A percentile compares a stretch with the other conserved stretches of the same genome.
phyloP scores from a whole-genome alignment of 108 stramenopile species.

The Craspedostauros australis region DNA sequence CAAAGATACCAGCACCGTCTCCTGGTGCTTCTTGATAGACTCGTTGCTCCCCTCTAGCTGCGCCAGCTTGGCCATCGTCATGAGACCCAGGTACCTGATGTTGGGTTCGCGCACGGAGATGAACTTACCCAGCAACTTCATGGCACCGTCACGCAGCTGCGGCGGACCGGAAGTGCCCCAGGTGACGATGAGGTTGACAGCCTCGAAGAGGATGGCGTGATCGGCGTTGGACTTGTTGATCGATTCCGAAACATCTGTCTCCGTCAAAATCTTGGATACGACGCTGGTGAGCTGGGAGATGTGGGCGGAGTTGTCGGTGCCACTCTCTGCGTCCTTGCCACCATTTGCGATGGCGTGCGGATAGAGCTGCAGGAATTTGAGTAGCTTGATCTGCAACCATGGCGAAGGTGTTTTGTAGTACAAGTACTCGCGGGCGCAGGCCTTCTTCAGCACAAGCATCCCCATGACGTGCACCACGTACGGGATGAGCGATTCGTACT shows the following conservation, averaged over 20 bases:
- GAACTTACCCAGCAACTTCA: constrained; percentile 91
- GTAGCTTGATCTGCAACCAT: constrained; percentile 92
- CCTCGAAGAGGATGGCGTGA: constrained; percentile 94
- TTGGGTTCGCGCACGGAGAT: constrained; percentile 93
- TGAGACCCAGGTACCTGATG: constrained; percentile 94
- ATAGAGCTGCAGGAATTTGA: constrained; percentile 92
- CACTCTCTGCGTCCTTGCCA: constrained; percentile 36
- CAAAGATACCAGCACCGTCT: constrained; percentile 84
- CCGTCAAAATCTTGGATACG: constrained; percentile 83
- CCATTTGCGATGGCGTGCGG: constrained; percentile 55
- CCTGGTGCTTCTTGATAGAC: constrained; percentile 85
- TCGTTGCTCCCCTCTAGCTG: constrained; percentile 83
- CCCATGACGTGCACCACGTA: constrained; percentile 88
- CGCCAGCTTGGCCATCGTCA: constrained; percentile 92
- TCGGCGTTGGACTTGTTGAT: constrained; percentile 98
- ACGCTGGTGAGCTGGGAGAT: constrained; percentile 74
- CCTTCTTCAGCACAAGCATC: constrained; percentile 80
- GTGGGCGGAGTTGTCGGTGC: constrained; percentile 48
- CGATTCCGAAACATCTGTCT: constrained; percentile 89
- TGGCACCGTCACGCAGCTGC: constrained; percentile 76
- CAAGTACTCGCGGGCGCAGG: constrained; percentile 86
- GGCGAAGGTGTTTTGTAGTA: constrained; percentile 94
- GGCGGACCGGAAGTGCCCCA: constrained; percentile 79
- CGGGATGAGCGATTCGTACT: constrained; percentile 85
- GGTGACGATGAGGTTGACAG: constrained; percentile 88